Evolutionary conservation across 2,329 filamentous ascomycete species (phyloP), one percentile per base, ranked within the genome.

Genomic region (Domatiomyces globalis): DNA sequence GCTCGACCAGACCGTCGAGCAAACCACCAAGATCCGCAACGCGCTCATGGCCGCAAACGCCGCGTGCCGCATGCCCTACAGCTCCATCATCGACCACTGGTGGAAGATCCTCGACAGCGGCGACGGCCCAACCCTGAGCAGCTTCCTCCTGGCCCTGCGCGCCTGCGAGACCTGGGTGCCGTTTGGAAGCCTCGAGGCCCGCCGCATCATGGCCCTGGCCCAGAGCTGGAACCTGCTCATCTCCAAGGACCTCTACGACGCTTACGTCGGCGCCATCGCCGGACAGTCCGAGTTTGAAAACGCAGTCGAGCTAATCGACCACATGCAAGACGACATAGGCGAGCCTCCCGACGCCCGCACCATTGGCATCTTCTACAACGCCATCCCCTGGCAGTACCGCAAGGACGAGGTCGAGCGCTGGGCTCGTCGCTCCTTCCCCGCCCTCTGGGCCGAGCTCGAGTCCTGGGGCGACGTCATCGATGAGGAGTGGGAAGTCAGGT

Each of bases 51-150:
- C 92, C 10, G 89, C 87, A 0, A 90, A 94, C 63, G 79, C 81
- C 1, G 77, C 79, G 1, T 85, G 81, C 61, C 84, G 78, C 5
- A 73, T 81, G 56, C 74, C 83, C 0, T 68, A 75, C 36, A 48
- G 52, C 25, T 27, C 77, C 78, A 50, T 86, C 85, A 1, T 71
- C 94, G 56, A 79, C 83, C 47, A 87, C 87, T 63, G 96, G 89
- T 87, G 74, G 80, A 50, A 94, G 46, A 88, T 98, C 52, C 81
- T 83, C n/a, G 77, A 79, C 51, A 87, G 83, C 0, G 73, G 76
- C n/a, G 89, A 96, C 66, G 92, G 92, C 0, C 92, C 92, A 0
- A 84, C 83, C 1, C 87, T 92, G 61, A 78, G 80, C 54, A 89
- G 83, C 55, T 76, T 98, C 39, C 80, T 83, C 45, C 83, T 92